Percentiles rank a stretch among this genome's conserved stretches.
phyloP scores from a whole-genome alignment of 768 basidiomycete genomes.

The Tylopilus balloui region DNA sequence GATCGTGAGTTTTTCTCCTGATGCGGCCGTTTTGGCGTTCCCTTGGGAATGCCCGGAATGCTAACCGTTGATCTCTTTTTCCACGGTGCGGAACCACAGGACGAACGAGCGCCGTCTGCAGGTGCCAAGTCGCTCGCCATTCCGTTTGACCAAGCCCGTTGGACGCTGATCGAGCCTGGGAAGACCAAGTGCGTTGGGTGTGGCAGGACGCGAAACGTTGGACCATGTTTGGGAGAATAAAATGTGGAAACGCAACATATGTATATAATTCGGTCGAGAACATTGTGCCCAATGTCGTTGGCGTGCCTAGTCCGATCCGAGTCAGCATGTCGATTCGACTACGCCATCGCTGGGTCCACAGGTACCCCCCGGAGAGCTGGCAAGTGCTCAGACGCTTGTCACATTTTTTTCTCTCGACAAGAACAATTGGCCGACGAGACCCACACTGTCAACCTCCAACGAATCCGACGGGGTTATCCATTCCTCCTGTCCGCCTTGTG shows the following conservation, averaged over 20 bases:
- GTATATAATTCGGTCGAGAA: neutral
- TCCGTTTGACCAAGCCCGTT: slow-evolving; percentile 88
- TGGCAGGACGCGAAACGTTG: slow-evolving; percentile 87
- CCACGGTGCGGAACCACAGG: slow-evolving; percentile 73
- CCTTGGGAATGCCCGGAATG: neutral
- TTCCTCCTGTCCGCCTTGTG: no score
- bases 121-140: slow-evolving; percentile 97
- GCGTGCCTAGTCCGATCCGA: no score
- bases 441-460: no score
- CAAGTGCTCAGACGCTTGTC: no score
- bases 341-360: no score
- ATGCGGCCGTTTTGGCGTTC: neutral
- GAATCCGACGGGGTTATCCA: no score
- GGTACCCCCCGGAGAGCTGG: no score
- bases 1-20: slow-evolving; percentile 58
- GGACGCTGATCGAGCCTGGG: slow-evolving; percentile 73
- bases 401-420: no score
- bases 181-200: slow-evolving; percentile 91
- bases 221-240: slow-evolving; percentile 92
- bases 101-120: slow-evolving; percentile 94
- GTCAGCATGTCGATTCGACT: no score
- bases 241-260: neutral
- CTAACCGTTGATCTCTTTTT: slow-evolving; percentile 7
- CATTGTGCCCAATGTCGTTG: no score
- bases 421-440: no score